phyloP scores from a whole-genome alignment of 2,329 filamentous ascomycete species.

The Phoma sp. region DNA sequence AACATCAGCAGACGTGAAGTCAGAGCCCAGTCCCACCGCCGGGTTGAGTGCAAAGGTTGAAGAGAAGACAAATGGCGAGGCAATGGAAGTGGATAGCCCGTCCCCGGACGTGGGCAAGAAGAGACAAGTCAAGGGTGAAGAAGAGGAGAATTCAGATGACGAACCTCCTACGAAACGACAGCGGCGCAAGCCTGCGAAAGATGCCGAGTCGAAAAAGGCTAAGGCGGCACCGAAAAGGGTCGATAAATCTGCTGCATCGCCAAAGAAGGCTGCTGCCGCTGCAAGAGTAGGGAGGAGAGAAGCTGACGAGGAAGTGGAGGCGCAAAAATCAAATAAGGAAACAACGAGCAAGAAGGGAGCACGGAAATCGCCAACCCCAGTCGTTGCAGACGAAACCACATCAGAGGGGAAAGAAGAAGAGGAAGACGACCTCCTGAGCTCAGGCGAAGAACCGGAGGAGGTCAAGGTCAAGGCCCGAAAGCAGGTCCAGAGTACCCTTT shows the following conservation, averaged over 20 bases:
- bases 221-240: slow-evolving; percentile 20
- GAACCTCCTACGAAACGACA: slow-evolving; percentile 46
- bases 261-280: slow-evolving; percentile 20
- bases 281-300: slow-evolving; percentile 18
- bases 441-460: slow-evolving; percentile 70
- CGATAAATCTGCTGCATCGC: slow-evolving; percentile 21
- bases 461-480: slow-evolving; percentile 76
- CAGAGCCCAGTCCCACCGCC: slow-evolving; percentile 21
- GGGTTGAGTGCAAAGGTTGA: slow-evolving; percentile 28
- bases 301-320: slow-evolving; percentile 30
- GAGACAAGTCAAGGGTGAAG: slow-evolving; percentile 34
- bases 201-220: slow-evolving; percentile 18
- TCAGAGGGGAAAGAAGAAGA: slow-evolving; percentile 40
- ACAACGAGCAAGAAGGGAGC: slow-evolving; percentile 26
- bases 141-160: slow-evolving; percentile 43
- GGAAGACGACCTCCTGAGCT: slow-evolving; percentile 58
- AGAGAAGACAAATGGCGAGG: slow-evolving; percentile 28
- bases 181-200: slow-evolving; percentile 38
- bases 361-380: slow-evolving; percentile 32
- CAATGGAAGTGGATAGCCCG: slow-evolving; percentile 32
- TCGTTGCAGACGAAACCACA: slow-evolving; percentile 25
- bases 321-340: slow-evolving; percentile 19
- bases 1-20: slow-evolving; percentile 25
- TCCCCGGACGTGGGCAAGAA: slow-evolving; percentile 32
- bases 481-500: slow-evolving; percentile 78